Percentiles rank a stretch among this genome's conserved stretches.
These are phyloP conservation scores for Cystobasidium slooffiae DNA, from an alignment of 1,284 basidiomycete genomes.

Conservation along the genomic window DNA sequence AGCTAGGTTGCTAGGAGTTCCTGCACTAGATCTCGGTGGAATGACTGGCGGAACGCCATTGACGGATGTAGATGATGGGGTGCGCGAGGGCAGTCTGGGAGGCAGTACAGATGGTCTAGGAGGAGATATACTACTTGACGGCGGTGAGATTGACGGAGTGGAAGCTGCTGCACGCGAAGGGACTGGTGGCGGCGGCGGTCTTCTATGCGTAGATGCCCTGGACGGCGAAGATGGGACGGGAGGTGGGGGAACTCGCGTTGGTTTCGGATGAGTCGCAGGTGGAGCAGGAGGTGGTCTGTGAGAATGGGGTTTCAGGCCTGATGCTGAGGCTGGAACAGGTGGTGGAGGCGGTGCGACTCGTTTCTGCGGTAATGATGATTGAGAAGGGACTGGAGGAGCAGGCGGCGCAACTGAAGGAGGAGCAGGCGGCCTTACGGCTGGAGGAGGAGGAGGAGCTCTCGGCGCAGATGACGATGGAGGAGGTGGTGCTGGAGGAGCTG, in stretches of 20 bases:
- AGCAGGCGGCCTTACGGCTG: conserved; percentile 8
- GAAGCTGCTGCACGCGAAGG: conserved; percentile 2
- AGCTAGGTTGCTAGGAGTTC: neutral
- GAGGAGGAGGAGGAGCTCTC: conserved; percentile 5
- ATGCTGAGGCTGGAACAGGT: conserved; percentile 15
- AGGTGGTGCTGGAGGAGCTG: conserved; percentile 17
- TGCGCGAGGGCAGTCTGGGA: conserved; percentile 23
- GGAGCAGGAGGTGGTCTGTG: conserved; percentile 16
- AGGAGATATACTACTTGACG: conserved; percentile 20
- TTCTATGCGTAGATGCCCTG: neutral
- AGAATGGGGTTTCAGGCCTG: neutral
- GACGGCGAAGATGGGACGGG: conserved; percentile 23
- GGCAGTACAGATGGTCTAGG: conserved; percentile 14
- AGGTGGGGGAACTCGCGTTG: conserved; percentile 1
- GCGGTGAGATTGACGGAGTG: neutral
- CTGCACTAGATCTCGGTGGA: conserved; percentile 1
- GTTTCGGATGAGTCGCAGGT: neutral
- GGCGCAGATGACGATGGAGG: neutral
- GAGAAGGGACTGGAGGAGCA: conserved; percentile 1
- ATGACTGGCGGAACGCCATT: conserved; percentile 18
- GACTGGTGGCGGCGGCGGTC: conserved; percentile 23
- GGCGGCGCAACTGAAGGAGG: conserved; percentile 21
- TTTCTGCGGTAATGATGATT: conserved; percentile 5
- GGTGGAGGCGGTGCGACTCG: conserved; percentile 12
- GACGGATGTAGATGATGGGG: conserved; percentile 25